Base-by-base conservation (phyloP, 768 basidiomycete genomes). In the Auriscalpium orientale region DNA sequence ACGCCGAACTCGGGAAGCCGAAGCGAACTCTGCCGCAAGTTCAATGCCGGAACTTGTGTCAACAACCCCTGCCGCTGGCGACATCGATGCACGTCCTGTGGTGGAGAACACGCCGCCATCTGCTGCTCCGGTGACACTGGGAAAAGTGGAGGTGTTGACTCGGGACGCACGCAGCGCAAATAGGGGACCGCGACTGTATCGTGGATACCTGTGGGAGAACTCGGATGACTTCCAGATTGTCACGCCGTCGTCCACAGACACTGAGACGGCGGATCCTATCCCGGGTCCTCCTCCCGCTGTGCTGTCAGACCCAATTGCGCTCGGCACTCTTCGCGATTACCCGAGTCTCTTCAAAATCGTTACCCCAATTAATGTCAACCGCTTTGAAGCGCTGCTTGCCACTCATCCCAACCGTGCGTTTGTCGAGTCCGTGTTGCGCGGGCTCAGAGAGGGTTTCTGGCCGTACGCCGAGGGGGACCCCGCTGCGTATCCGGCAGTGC, bases 401-500 rank as follows among this genome's bases (percentile, higher is more conserved):
- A 4, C 33, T 3, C 77, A 78, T 56, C 74, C 76, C 0, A 78
- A 77, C 50, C 68, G 56, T 9, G 43, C 61, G 0, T 71, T 74
- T 28, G 75, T 78, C 0, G 4, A 58, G 0, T 78, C 72, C 0
- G 69, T 78, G 0, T 37, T 57, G 8, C 8, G 33, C 0, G 66
- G 66, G 0, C 62, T 80, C 0, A 55, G 62, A 0, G 60, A 73
- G 2, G 77, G 78, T 1, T 78, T 78, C 59, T 79, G 77, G 78
- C 79, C 78, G 0, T 74, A 56, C 54, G 72, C 72, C 0, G 56
- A 71, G 15, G 70, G 70, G 6, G 49, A 47, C 8, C 4, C 22
- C 58, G 20, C 46, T 1, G 56, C 21, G 4, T 65, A 63, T 33
- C 72, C 69, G 16, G 49, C 38, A 8, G 67, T 62, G 0, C 58